These are phyloP conservation scores for Phytophthora kernoviae DNA, from an alignment of 352 stramenopile species.

Conservation along the genomic window DNA sequence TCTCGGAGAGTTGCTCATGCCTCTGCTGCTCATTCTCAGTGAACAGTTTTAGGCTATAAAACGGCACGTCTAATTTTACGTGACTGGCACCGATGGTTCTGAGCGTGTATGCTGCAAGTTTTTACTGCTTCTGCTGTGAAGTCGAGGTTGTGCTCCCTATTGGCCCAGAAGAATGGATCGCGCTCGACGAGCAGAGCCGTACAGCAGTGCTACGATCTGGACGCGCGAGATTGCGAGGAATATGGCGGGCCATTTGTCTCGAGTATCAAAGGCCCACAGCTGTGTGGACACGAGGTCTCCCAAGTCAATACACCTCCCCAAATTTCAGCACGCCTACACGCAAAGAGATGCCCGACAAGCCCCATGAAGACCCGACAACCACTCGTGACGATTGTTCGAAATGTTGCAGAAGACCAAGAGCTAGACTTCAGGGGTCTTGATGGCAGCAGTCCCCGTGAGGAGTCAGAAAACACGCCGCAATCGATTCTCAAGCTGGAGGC, in stretches of 20 bases:
- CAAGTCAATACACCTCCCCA: conserved; percentile 53
- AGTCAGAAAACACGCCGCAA: conserved; percentile 6
- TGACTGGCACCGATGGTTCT: not conserved
- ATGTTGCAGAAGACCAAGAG: conserved; percentile 14
- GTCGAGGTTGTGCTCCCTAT: not conserved
- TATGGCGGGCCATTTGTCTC: conserved; percentile 65
- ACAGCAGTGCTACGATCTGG: conserved; percentile 81
- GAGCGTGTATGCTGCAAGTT: not conserved
- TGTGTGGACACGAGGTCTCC: conserved; percentile 73
- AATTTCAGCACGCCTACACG: conserved; percentile 44
- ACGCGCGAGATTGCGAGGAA: conserved; percentile 75
- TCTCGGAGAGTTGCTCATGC: conserved; percentile 5
- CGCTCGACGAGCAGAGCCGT: conserved; percentile 70
- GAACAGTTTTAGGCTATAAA: conserved; percentile 16
- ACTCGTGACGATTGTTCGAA: conserved; percentile 4
- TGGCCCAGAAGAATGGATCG: conserved; percentile 56
- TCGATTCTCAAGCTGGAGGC: conserved; percentile 6
- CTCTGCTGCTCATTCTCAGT: conserved; percentile 2
- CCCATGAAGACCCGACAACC: conserved; percentile 44
- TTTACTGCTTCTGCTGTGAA: not conserved
- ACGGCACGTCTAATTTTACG: conserved; percentile 26
- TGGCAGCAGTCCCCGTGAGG: conserved; percentile 20
- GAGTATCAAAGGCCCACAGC: conserved; percentile 73
- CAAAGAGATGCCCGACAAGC: conserved; percentile 51
- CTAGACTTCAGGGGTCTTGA: conserved; percentile 6